phyloP scores from a whole-genome alignment of 179 eudicot genomes.

The Beta macrorhiza region DNA sequence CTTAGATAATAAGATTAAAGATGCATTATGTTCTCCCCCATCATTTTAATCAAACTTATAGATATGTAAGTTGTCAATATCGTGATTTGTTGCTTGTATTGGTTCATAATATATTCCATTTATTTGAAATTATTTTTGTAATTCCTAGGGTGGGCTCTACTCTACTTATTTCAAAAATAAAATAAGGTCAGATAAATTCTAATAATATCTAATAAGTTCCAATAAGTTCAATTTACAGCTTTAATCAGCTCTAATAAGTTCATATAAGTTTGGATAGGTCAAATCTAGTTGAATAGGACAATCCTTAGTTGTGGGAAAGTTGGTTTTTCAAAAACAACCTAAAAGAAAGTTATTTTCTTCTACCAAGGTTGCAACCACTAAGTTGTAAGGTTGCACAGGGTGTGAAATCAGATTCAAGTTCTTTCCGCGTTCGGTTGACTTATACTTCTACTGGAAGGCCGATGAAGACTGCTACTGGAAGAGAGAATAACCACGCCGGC shows the following conservation, averaged over 20 bases:
- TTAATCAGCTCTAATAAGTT: too few species aligned
- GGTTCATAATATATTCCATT: background rate
- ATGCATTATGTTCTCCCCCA: constrained; percentile 1
- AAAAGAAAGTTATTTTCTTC: background rate
- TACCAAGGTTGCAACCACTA: constrained; percentile 11
- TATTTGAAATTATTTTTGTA: background rate
- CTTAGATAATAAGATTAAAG: background rate
- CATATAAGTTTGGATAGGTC: too few species aligned
- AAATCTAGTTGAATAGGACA: too few species aligned
- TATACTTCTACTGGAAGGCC: constrained; percentile 46
- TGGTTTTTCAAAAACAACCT: background rate
- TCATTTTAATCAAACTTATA: background rate
- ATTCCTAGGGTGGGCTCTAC: background rate
- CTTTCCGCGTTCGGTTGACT: constrained; percentile 78
- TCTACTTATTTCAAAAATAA: background rate
- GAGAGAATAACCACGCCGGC: constrained; percentile 42
- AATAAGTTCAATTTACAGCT: too few species aligned
- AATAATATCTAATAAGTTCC: too few species aligned
- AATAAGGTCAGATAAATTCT: too few species aligned
- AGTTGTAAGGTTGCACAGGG: constrained; percentile 51
- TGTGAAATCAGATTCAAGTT: constrained; percentile 47
- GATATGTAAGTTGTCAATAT: background rate
- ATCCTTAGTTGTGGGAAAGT: too few species aligned
- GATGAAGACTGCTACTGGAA: constrained; percentile 25
- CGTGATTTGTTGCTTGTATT: background rate